Evolutionary conservation across 1,284 basidiomycete species (phyloP).

Genomic region (Sparassis latifolia): DNA sequence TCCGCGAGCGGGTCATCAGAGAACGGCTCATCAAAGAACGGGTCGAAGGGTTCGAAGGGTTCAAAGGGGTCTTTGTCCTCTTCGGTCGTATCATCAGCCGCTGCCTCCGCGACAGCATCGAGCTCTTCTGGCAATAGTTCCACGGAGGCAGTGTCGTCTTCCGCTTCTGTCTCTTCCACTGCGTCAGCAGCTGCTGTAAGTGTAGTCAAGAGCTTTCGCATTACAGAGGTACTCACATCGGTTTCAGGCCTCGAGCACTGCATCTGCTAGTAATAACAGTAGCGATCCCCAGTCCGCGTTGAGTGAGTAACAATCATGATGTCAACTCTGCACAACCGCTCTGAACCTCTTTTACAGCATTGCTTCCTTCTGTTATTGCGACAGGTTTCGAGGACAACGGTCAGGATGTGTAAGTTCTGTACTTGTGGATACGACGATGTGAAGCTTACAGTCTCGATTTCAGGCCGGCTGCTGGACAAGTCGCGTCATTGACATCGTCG

Average conservation of each 20-base stretch:
- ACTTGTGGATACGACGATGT: slow-evolving; percentile 8
- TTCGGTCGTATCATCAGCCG: neutral
- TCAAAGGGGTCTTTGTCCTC: too few relatives aligned
- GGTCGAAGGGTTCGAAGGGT: too few relatives aligned
- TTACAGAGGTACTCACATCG: neutral
- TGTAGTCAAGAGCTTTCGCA: neutral
- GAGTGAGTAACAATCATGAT: slow-evolving; percentile 13
- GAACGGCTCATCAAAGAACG: too few relatives aligned
- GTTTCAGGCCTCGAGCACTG: neutral
- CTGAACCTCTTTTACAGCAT: slow-evolving; percentile 27
- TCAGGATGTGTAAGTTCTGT: slow-evolving; percentile 29
- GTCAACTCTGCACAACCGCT: slow-evolving; percentile 15
- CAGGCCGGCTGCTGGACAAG: slow-evolving; percentile 43
- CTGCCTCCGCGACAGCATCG: neutral
- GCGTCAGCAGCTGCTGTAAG: neutral
- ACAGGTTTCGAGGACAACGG: slow-evolving; percentile 46
- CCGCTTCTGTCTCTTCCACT: neutral
- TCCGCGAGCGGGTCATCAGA: too few relatives aligned
- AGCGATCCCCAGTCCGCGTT: slow-evolving; percentile 21
- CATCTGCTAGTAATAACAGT: neutral
- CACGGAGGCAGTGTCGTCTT: neutral
- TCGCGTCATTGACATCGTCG: slow-evolving; percentile 50
- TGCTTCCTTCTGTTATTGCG: slow-evolving; percentile 48
- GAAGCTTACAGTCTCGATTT: neutral
- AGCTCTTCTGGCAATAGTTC: neutral